Evolutionary conservation across 2,329 filamentous ascomycete genomes (phyloP), one percentile per base, ranked within the genome.

Genomic region (Ophiostoma pallidulum): DNA sequence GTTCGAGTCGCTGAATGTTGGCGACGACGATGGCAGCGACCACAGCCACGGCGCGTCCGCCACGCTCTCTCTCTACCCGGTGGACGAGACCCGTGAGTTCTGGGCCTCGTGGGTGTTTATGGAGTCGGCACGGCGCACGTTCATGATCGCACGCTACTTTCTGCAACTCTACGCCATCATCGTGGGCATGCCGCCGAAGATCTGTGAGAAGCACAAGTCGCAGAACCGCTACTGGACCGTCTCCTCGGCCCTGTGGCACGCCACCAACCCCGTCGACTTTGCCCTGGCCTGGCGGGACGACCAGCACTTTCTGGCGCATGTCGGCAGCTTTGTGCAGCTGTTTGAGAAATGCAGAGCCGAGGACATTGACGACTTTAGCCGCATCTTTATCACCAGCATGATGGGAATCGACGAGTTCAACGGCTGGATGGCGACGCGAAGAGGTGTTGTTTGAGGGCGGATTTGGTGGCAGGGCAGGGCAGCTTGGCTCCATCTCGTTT

Each of bases 41-140:
- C n/a, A n/a, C n/a, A n/a, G n/a, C n/a, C n/a, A n/a, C n/a, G n/a
- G n/a, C n/a, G n/a, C n/a, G n/a, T n/a, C n/a, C n/a, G n/a, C n/a
- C n/a, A n/a, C 24, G n/a, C 51, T 69, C 5, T 59, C 58, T 8
- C 42, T 63, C 14, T 60, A 60, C 48, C 62, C 68, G 0, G 55
- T 74, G 4, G 65, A 64, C 9, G 62, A 66, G 0, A 66, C 67
- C 1, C 64, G 62, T 16, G 53, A 62, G 0, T 72, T 72, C 38
- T 80, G 75, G 75, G 57, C 60, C 8, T 62, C 64, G 2, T 80
- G 72, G 71, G 60, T 75, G 3, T 62, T 77, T 18, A 66, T 74
- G 10, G 75, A 80, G 56, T 77, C 74, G 0, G 62, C 69, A 1
- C 66, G 74, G 3, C 69, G 75, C 14, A 78, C 75, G 0, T 62